These are phyloP conservation scores for Boeremia lycopersici DNA, from an alignment of 2,329 filamentous ascomycete species.

Conservation along the genomic window DNA sequence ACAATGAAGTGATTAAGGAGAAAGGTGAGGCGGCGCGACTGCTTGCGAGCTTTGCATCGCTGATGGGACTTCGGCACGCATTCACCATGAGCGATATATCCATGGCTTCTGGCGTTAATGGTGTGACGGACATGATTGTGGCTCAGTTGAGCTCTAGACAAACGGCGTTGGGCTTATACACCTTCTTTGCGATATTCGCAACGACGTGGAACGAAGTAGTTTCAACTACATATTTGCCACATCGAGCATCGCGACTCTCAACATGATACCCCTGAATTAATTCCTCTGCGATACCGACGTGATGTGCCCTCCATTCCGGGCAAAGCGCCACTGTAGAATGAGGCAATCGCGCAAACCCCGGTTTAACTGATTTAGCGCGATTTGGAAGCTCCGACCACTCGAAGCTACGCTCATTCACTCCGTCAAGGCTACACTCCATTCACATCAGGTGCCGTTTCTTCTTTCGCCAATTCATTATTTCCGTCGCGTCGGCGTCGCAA, in stretches of 20 bases:
- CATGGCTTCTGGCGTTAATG: slow-evolving; percentile 15
- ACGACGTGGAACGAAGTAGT: neutral
- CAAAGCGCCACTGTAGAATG: neutral
- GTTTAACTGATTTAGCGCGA: slow-evolving; percentile 10
- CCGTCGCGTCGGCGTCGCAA: slow-evolving; percentile 4
- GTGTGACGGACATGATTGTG: slow-evolving; percentile 6
- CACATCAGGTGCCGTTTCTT: slow-evolving; percentile 3
- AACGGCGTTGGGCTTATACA: neutral
- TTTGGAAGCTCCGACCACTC: slow-evolving; percentile 16
- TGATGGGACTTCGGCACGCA: neutral
- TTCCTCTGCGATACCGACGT: too few species aligned
- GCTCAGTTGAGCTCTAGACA: slow-evolving; percentile 3
- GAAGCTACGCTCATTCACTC: slow-evolving; percentile 12
- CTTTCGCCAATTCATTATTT: neutral
- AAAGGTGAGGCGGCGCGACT: neutral
- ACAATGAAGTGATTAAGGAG: neutral
- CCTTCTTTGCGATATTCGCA: neutral
- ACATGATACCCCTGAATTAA: too few species aligned
- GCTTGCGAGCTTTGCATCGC: neutral
- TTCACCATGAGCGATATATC: slow-evolving; percentile 2
- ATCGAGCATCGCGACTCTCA: neutral
- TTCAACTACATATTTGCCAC: neutral
- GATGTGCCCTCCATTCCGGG: neutral
- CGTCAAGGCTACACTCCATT: slow-evolving; percentile 4
- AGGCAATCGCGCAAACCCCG: slow-evolving; percentile 11